These are phyloP conservation scores for Geotrichum macrosporum DNA, from an alignment of 1,139 yeast species.

Conservation along the genomic window DNA sequence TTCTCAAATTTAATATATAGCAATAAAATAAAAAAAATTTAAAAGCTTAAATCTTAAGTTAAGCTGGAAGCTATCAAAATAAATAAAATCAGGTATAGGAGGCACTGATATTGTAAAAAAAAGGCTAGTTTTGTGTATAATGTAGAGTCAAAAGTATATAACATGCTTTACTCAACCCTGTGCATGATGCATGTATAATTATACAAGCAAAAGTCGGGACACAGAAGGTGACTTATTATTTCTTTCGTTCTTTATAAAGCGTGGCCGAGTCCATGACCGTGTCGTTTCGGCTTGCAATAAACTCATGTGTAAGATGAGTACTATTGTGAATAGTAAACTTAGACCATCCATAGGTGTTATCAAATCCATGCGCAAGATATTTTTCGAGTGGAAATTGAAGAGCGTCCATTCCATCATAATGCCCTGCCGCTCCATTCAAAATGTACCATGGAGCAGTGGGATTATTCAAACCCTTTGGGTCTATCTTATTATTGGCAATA, in stretches of 20 bases:
- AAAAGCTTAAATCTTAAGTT: no score
- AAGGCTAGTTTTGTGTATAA: no score
- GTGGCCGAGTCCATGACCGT: conserved; percentile 38
- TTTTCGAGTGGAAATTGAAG: conserved; percentile 21
- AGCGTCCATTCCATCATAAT: conserved; percentile 33
- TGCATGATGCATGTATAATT: no score
- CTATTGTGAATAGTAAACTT: conserved; percentile 49
- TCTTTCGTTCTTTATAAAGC: conserved; percentile 28
- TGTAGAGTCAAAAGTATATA: no score
- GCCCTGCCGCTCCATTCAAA: conserved; percentile 35
- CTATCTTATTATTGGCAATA: conserved; percentile 26
- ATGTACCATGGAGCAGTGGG: conserved; percentile 35
- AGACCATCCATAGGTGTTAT: conserved; percentile 36
- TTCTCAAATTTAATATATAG: no score
- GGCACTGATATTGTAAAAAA: no score
- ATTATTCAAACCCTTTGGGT: conserved; percentile 32
- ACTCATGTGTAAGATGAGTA: conserved; percentile 45
- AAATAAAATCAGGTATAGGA: no score
- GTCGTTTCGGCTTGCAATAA: conserved; percentile 39
- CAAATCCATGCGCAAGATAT: conserved; percentile 25
- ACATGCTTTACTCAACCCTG: no score
- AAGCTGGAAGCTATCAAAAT: no score
- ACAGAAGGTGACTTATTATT: no score
- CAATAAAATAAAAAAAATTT: no score
- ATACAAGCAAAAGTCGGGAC: no score